Evolutionary conservation across 306 rosid species (phyloP), one percentile per base, ranked within the genome.

Genomic region (Cucurbita moschata): DNA sequence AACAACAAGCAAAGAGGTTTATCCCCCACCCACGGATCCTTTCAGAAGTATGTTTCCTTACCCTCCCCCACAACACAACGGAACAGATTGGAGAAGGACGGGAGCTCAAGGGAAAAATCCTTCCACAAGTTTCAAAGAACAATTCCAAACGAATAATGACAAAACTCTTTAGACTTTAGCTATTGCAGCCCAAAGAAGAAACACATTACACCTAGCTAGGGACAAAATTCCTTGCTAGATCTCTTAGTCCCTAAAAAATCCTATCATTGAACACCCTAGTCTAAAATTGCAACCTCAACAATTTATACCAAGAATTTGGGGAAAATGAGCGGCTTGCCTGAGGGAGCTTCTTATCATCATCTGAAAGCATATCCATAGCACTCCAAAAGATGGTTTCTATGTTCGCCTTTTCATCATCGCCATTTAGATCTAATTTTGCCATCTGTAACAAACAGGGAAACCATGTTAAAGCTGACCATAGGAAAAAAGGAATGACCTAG

Each of bases 311-410:
- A 16, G 56, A n/a, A 14, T 66, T 60, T 5, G 11, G 4, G 21
- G 75, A 79, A 38, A 75, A 55, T 75, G 78, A 72, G 35, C 55
- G 51, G 74, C 88, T 85, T 79, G 81, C 98, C 94, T 94, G 98
- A 69, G 98, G 98, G 64, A 94, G 85, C 87, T 94, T 94, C 87
- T 90, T 94, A 86, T 94, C 98, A 44, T 94, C 96, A 6, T 90
- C 97, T 21, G 96, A 90, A 77, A 90, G 97, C 92, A 90, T 87
- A 82, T 94, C 97, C 97, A 94, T 94, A 19, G 98, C 98, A 89
- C 89, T 87, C 90, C 91, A 90, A 79, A 90, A 94, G 79, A 94
- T 90, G 68, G 85, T 78, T 73, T 94, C 96, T 54, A 84, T 76
- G 73, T 84, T 94, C 51, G 23, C 84, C 88, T 94, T 94, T 86